These are phyloP conservation scores for Saururus chinensis DNA, from an alignment of 164 flowering plant genomes.

Conservation along the genomic window DNA sequence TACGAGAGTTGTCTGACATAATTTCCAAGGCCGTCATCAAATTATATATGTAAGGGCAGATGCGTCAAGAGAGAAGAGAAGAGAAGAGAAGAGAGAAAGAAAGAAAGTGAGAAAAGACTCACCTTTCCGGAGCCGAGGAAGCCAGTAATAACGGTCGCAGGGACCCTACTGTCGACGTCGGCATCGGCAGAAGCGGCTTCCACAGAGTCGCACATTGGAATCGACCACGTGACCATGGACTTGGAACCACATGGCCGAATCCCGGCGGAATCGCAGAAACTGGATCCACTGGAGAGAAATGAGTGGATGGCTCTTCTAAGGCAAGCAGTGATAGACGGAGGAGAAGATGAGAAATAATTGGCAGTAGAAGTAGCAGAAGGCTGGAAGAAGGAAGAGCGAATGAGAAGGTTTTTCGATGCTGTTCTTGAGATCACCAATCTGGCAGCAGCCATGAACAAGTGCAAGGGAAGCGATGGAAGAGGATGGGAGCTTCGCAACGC, in stretches of 20 bases:
- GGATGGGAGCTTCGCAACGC: not conserved
- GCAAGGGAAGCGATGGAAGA: not conserved
- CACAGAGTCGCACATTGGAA: conserved; percentile 10
- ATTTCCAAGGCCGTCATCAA: not conserved
- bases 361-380: not conserved
- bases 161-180: conserved; percentile 47
- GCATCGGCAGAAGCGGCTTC: conserved; percentile 15
- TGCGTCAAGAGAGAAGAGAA: not conserved
- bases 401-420: conserved; percentile 8
- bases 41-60: not conserved
- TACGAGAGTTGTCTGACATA: conserved; percentile 73
- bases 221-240: conserved; percentile 19
- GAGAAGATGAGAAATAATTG: conserved; percentile 2
- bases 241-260: conserved; percentile 9
- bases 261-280: not conserved
- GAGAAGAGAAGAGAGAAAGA: no score
- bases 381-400: conserved; percentile 2
- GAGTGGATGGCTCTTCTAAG: conserved; percentile 18
- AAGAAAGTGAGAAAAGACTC: not conserved
- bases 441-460: not conserved
- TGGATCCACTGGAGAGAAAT: conserved; percentile 1
- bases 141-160: conserved; percentile 85
- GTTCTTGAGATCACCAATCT: conserved; percentile 2
- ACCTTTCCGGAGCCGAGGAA: conserved; percentile 97
- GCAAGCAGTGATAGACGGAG: conserved; percentile 3